Evolutionary conservation across 441 rosid genomes (phyloP), one percentile per base, ranked within the genome.

Genomic region (Populus trichocarpa): DNA sequence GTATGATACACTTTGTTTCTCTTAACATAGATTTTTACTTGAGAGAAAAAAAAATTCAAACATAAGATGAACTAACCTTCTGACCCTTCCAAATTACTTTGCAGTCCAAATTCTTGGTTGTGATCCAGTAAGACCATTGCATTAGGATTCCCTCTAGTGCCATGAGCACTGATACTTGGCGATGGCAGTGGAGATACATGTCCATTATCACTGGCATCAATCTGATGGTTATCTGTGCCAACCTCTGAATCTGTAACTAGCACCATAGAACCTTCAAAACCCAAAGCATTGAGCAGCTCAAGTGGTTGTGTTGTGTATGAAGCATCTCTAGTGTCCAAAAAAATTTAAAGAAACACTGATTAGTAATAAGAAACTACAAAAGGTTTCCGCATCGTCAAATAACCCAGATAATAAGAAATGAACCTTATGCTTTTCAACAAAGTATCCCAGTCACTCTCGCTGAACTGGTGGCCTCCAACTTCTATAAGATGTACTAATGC

Each of bases 401-500:
- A 69, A 65, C 23, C 38, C 18, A 10, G 78, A 20, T 75, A 77
- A 78, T 75, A 80, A 70, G 75, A 76, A 40, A 82, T 68, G 71
- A 72, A 95, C 99, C 99, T 93, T 85, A 97, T 95, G 97, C 98
- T 93, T 89, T 90, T 95, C 92, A 97, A 86, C 77, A 97, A 89
- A 81, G 91, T 93, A 83, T 95, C 97, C 99, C 99, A 97, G 87
- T 97, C 98, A 76, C 87, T 87, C 84, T 88, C 99, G 79, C 95
- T 91, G 83, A 97, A 97, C 82, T 93, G 99, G 87, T 91, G 99
- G 75, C 99, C 99, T 74, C 99, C 99, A 83, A 95, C 99, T 83
- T 97, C 99, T 67, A 97, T 95, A 77, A 97, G 99, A 87, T 97
- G 99, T 71, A 93, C 97, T 77, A 97, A 83, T 76, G 99, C 99